Percentiles rank a stretch among this genome's conserved stretches.
Conservation (phyloP, 1,284 basidiomycete genomes). For the Rugosomyces carneus region DNA sequence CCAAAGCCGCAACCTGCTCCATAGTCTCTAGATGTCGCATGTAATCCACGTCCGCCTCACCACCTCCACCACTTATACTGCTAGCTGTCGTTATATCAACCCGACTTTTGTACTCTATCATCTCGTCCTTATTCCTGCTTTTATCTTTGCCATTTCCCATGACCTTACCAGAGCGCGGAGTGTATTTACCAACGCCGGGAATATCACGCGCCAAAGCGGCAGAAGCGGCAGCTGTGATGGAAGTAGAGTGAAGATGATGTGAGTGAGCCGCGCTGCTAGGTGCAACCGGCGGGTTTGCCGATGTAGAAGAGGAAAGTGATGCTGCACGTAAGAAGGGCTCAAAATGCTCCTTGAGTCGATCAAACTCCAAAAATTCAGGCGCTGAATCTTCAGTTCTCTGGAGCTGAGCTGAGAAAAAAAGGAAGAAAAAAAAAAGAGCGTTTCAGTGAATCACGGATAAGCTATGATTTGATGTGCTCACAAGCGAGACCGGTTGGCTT, state of each 20-base stretch:
- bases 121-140: constrained; percentile 64
- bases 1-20: constrained; percentile 63
- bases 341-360: constrained; percentile 90
- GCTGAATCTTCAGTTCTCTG: constrained; percentile 85
- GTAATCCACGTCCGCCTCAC: constrained; percentile 66
- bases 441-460: background rate
- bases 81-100: constrained; percentile 56
- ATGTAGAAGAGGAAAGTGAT: constrained; percentile 57
- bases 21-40: constrained; percentile 56
- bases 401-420: constrained; percentile 61
- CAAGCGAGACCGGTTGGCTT: constrained; percentile 93
- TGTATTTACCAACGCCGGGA: constrained; percentile 71
- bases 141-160: constrained; percentile 45
- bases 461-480: constrained; percentile 29
- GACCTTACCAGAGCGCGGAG: constrained; percentile 38
- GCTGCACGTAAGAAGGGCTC: constrained; percentile 83
- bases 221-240: constrained; percentile 80
- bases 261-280: constrained; percentile 44
- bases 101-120: constrained; percentile 65
- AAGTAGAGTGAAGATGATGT: constrained; percentile 67
- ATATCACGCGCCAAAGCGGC: constrained; percentile 78
- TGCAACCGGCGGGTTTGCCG: constrained; percentile 33
- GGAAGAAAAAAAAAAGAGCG: background rate
- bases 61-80: constrained; percentile 48
- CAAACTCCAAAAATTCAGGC: constrained; percentile 82